Conservation (phyloP, 2,329 filamentous ascomycete genomes). For the Penicillium sp. region DNA sequence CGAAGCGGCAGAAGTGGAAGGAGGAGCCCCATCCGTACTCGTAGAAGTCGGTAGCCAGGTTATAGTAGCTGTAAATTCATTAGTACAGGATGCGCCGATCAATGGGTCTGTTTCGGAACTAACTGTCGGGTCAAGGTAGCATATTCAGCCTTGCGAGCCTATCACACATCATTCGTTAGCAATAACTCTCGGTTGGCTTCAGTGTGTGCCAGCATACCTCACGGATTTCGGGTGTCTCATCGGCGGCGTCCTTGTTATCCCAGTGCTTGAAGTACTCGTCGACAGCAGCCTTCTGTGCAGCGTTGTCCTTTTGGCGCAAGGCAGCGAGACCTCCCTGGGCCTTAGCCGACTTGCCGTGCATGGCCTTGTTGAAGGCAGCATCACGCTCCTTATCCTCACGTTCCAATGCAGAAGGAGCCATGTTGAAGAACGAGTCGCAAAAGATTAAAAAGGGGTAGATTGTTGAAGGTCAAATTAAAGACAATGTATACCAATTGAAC, state of each 20-base stretch:
- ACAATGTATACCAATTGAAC: conserved; percentile 1
- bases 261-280: conserved; percentile 97
- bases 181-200: neutral
- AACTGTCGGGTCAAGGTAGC: conserved; percentile 90
- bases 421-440: conserved; percentile 31
- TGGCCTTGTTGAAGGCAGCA: conserved; percentile 83
- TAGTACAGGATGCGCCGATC: neutral
- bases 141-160: conserved; percentile 82
- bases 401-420: conserved; percentile 63
- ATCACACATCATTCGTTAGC: conserved; percentile 19
- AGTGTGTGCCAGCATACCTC: conserved; percentile 55
- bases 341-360: conserved; percentile 72
- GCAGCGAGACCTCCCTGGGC: conserved; percentile 71
- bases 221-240: conserved; percentile 78
- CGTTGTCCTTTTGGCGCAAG: conserved; percentile 78
- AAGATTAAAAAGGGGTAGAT: conserved; percentile 20
- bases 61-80: conserved; percentile 71
- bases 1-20: conserved; percentile 97
- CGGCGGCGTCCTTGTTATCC: conserved; percentile 74
- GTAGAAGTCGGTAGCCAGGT: conserved; percentile 92
- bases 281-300: conserved; percentile 73
- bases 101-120: conserved; percentile 35
- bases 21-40: conserved; percentile 95
- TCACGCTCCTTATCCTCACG: conserved; percentile 78
- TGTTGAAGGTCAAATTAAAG: conserved; percentile 18